phyloP scores from a whole-genome alignment of 2,329 filamentous ascomycete genomes.

The Nakataea oryzae region DNA sequence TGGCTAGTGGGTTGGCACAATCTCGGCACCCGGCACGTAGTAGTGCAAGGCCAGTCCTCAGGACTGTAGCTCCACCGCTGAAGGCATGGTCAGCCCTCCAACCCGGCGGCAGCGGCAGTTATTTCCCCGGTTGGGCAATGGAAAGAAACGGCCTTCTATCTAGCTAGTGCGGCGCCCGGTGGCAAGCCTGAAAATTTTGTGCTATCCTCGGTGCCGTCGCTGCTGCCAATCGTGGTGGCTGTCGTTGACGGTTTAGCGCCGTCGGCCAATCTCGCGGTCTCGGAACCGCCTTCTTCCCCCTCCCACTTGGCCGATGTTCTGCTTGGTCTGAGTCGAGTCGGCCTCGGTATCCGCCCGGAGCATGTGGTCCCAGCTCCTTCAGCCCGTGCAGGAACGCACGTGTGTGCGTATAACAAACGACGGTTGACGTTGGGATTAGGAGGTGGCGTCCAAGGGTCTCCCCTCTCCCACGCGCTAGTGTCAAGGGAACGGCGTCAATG shows the following conservation, averaged over 20 bases:
- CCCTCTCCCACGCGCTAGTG: neutral
- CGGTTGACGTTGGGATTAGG: neutral
- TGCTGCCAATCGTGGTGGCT: too few relatives aligned
- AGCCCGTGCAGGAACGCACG: neutral
- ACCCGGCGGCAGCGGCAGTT: neutral
- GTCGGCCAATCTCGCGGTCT: neutral
- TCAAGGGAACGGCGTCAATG: neutral
- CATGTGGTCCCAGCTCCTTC: neutral
- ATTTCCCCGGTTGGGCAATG: neutral
- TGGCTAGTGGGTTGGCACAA: neutral
- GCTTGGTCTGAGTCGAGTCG: neutral
- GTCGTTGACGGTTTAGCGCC: neutral
- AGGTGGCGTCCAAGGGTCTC: neutral
- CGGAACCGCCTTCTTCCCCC: neutral
- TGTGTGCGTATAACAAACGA: neutral
- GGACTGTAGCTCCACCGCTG: too few relatives aligned
- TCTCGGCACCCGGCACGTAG: neutral
- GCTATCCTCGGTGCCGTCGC: neutral
- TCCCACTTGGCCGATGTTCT: neutral
- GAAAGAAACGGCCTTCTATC: too few relatives aligned
- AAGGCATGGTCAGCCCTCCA: neutral
- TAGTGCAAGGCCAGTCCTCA: too few relatives aligned
- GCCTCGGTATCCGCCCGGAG: neutral
- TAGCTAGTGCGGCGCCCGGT: neutral
- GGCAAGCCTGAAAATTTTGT: neutral